These are phyloP conservation scores for Trichoderma sp. DNA, from an alignment of 2,329 filamentous ascomycete species.

Conservation along the genomic window DNA sequence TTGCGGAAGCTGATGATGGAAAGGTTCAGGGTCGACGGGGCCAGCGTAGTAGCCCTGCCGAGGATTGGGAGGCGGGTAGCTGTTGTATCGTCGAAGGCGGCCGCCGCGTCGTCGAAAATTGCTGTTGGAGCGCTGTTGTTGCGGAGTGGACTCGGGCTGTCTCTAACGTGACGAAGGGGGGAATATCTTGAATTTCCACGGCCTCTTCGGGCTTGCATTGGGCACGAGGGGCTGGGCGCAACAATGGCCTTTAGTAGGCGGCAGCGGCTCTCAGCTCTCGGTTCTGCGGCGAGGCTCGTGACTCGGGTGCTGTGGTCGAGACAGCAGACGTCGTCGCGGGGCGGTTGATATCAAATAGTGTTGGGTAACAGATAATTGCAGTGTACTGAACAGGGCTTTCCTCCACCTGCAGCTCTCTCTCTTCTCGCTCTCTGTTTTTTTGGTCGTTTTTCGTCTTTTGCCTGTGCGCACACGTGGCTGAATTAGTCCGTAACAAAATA, in stretches of 20 bases:
- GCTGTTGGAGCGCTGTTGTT: neutral
- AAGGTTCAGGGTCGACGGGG: neutral
- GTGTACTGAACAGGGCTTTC: neutral
- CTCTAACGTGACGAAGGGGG: constrained; percentile 34
- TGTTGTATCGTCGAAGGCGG: neutral
- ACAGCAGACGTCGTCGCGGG: neutral
- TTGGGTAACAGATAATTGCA: neutral
- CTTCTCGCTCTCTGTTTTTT: neutral
- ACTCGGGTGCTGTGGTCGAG: neutral
- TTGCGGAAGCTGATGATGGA: neutral
- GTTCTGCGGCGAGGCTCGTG: neutral
- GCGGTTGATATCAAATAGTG: neutral
- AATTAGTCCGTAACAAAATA: neutral
- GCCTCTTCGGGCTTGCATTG: constrained; percentile 27
- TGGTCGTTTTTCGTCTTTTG: neutral
- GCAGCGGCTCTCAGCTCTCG: neutral
- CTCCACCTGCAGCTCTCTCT: neutral
- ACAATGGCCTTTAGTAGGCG: neutral
- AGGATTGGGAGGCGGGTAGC: neutral
- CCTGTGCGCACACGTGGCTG: neutral
- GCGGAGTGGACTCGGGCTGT: constrained; percentile 18
- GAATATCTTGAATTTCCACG: constrained; percentile 22
- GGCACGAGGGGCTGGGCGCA: constrained; percentile 6
- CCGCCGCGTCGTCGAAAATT: neutral
- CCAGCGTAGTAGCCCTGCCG: neutral